Evolutionary conservation across 495 filamentous ascomycete species (phyloP), one percentile per base, ranked within the genome.

Genomic region (Aspergillus ostianus): DNA sequence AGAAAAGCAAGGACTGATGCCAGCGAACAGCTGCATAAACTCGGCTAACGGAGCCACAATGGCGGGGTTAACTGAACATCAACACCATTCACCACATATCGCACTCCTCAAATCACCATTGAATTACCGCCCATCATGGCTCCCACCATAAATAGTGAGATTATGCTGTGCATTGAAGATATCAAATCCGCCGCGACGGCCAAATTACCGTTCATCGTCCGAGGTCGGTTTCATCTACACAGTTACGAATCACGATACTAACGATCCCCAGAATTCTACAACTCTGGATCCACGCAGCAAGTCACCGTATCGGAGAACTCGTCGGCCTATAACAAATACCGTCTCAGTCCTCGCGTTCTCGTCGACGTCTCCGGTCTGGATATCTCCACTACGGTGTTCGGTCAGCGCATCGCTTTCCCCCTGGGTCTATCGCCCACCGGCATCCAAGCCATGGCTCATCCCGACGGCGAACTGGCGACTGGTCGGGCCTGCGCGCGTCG

Each of bases 91-190:
- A n/a, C n/a, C n/a, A n/a, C n/a, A n/a, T n/a, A n/a, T n/a, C n/a
- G n/a, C n/a, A n/a, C n/a, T n/a, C n/a, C n/a, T n/a, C n/a, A n/a
- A n/a, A n/a, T n/a, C n/a, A n/a, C n/a, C n/a, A n/a, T n/a, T n/a
- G n/a, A n/a, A n/a, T n/a, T n/a, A n/a, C n/a, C n/a, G n/a, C 10
- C 36, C 36, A 15, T 10, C 36, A 41, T 41, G 36, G 12, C 36
- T 41, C 9, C 36, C 9, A 41, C 15, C 36, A 2, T 5, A 6
- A 41, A 41, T 13, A 10, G 8, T 12, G 53, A 55, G 19, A 57
- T 58, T 19, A 58, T 58, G 48, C 56, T 58, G 12, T 58, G 56
- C 56, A 53, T 58, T 36, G 49, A 58, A 3, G 56, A 58, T 46
- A 53, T 58, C 29, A 58, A 58, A 47, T 13, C 29, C 19, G 56